Percentiles rank a stretch among this genome's conserved stretches.
Evolutionary conservation across 371 early-diverging fungal species (phyloP).

Genomic region (Zychaea mexicana): DNA sequence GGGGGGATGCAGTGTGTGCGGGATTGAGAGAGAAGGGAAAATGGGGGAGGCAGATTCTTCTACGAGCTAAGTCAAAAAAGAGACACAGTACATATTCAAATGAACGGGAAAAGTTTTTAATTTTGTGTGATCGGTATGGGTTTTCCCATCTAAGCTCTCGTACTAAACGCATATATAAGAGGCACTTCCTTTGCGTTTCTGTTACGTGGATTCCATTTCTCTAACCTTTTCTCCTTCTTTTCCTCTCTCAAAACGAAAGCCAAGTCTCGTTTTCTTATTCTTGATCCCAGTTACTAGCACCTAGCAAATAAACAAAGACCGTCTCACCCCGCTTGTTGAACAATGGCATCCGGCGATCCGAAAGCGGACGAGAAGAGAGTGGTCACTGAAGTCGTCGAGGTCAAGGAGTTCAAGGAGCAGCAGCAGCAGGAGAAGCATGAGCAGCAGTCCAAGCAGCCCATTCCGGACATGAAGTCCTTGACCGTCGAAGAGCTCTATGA

Average conservation of each 20-base stretch:
- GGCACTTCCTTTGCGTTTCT: too few species aligned
- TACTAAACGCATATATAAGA: too few species aligned
- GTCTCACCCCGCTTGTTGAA: neutral
- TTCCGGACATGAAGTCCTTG: slow-evolving; percentile 30
- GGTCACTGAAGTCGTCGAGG: neutral
- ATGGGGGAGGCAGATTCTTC: too few species aligned
- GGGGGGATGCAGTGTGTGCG: neutral
- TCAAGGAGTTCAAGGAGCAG: too few species aligned
- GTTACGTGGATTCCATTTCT: too few species aligned
- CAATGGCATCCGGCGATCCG: slow-evolving; percentile 7
- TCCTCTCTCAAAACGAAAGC: neutral
- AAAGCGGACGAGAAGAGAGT: neutral
- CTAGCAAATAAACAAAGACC: neutral
- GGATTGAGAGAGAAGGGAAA: too few species aligned
- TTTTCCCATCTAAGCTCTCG: neutral
- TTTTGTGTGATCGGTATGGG: too few species aligned
- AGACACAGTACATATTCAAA: too few species aligned
- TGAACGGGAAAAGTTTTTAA: too few species aligned
- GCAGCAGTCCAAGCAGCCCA: neutral
- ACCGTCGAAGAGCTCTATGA: slow-evolving; percentile 78
- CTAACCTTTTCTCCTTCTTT: neutral
- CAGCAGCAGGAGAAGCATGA: slow-evolving; percentile 6
- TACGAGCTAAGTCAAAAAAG: too few species aligned
- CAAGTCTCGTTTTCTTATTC: neutral
- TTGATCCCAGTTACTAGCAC: neutral